Evolutionary conservation across 768 basidiomycete species (phyloP).

Genomic region (Ramaria sp.): DNA sequence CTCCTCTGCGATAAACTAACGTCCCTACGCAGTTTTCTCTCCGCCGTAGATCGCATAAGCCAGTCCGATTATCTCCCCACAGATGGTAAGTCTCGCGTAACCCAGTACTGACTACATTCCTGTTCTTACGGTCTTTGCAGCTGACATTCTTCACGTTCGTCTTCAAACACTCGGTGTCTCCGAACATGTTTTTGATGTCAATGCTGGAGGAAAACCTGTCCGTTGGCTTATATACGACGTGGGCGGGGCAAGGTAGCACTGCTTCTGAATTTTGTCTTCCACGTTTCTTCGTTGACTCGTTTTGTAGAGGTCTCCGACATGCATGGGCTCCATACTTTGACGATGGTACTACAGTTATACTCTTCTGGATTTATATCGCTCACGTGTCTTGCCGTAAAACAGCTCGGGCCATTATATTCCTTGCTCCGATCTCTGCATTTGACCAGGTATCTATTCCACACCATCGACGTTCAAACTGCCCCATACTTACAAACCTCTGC

Average conservation of each 20-base stretch:
- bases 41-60: slow-evolving; percentile 52
- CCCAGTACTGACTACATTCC: slow-evolving; percentile 1
- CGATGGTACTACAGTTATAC: slow-evolving; percentile 37
- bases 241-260: slow-evolving; percentile 54
- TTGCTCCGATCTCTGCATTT: slow-evolving; percentile 80
- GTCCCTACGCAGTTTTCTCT: slow-evolving; percentile 45
- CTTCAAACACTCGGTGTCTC: slow-evolving; percentile 73
- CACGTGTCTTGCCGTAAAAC: not conserved
- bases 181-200: slow-evolving; percentile 64
- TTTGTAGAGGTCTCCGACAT: slow-evolving; percentile 30
- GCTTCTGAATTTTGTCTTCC: slow-evolving; percentile 6
- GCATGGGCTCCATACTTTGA: slow-evolving; percentile 83
- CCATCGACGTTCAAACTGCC: not conserved
- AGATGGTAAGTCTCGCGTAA: slow-evolving; percentile 35
- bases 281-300: slow-evolving; percentile 3
- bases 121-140: slow-evolving; percentile 24
- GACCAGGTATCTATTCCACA: slow-evolving; percentile 47
- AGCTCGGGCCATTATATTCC: slow-evolving; percentile 80
- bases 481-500: not conserved
- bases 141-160: slow-evolving; percentile 70
- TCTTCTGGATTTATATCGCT: not conserved
- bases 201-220: slow-evolving; percentile 49
- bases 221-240: slow-evolving; percentile 80
- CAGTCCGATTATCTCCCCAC: slow-evolving; percentile 62
- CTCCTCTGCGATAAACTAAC: slow-evolving; percentile 5